Conservation (phyloP, 2,329 filamentous ascomycete genomes). For the Dactylellina parvicollis region DNA sequence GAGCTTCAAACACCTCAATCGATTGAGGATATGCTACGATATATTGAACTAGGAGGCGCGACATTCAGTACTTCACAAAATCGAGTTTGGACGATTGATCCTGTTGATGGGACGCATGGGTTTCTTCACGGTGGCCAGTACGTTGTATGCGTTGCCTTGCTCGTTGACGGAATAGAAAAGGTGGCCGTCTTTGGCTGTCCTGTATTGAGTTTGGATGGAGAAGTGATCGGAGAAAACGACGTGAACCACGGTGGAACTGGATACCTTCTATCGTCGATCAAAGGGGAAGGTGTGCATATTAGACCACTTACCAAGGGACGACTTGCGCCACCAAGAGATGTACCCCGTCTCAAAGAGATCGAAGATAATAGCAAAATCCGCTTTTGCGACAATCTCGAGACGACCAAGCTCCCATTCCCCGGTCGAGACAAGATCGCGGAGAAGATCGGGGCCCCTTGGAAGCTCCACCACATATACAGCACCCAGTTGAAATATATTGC, state of each 20-base stretch:
- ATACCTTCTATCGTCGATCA: constrained; percentile 66
- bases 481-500: constrained; percentile 64
- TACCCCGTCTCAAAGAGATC: constrained; percentile 1
- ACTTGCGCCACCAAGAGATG: constrained; percentile 4
- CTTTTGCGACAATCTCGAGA: neutral
- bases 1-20: constrained; percentile 63
- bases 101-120: constrained; percentile 70
- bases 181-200: constrained; percentile 66
- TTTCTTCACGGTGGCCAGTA: constrained; percentile 68
- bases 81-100: constrained; percentile 70
- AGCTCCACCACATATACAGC: neutral
- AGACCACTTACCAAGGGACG: constrained; percentile 61
- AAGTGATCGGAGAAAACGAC: constrained; percentile 62
- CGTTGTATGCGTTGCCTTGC: constrained; percentile 68
- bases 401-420: neutral
- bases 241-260: constrained; percentile 64
- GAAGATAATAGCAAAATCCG: constrained; percentile 7
- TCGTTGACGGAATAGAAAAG: constrained; percentile 66
- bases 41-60: constrained; percentile 3
- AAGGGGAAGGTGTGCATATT: constrained; percentile 65
- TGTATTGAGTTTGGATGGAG: constrained; percentile 63
- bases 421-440: constrained; percentile 6
- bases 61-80: constrained; percentile 56
- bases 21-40: constrained; percentile 1
- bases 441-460: neutral